phyloP scores from a whole-genome alignment of 345 rosid genomes.

The Brassica nigra region DNA sequence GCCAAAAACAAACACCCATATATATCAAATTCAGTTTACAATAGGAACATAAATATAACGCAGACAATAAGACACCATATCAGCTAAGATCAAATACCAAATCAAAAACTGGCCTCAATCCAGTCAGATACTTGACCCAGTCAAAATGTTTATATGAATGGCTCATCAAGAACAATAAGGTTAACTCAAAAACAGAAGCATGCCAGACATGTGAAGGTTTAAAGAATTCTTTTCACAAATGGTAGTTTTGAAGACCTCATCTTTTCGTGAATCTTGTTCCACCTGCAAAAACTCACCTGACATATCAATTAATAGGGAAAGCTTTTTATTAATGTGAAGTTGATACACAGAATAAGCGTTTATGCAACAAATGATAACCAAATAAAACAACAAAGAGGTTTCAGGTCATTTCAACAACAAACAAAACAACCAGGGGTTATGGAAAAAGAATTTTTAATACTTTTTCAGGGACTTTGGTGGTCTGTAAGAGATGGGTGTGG shows the following conservation, averaged over 20 bases:
- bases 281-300: neutral
- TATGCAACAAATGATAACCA: neutral
- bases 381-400: neutral
- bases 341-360: neutral
- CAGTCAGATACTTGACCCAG: neutral
- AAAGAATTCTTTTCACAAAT: neutral
- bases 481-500: too few relatives aligned
- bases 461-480: too few relatives aligned
- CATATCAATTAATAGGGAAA: neutral
- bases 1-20: conserved; percentile 15
- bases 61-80: conserved; percentile 58
- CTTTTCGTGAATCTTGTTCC: neutral
- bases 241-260: neutral
- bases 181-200: neutral
- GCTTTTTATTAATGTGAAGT: neutral
- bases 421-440: neutral
- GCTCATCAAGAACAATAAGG: neutral
- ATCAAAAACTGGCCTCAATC: conserved; percentile 45
- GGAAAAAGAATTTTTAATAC: neutral
- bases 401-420: neutral
- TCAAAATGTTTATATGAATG: neutral
- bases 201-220: neutral
- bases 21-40: neutral
- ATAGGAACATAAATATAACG: conserved; percentile 2
- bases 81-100: conserved; percentile 89